These are phyloP conservation scores for Phytophthora podocarpi DNA, from an alignment of 352 stramenopile species.

Conservation along the genomic window DNA sequence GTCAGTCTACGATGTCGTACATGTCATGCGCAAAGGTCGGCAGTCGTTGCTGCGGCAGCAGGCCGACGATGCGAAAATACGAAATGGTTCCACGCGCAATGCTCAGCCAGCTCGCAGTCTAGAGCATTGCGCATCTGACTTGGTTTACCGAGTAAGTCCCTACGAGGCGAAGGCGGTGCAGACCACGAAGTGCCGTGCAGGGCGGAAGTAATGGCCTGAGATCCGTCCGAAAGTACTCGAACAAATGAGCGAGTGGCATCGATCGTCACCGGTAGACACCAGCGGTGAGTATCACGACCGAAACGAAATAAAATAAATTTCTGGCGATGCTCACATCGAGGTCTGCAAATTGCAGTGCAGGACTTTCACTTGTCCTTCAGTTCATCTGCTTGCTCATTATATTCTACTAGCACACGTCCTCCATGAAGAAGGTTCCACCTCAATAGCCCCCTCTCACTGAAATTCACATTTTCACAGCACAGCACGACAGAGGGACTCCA, in stretches of 20 bases:
- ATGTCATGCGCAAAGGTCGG: constrained; percentile 39
- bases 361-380: too few species aligned
- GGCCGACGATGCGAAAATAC: not conserved
- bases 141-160: constrained; percentile 5
- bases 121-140: constrained; percentile 24
- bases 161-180: constrained; percentile 13
- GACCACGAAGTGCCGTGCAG: constrained; percentile 2
- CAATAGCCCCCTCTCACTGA: too few species aligned
- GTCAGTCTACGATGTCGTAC: constrained; percentile 37
- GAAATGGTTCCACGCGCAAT: constrained; percentile 13
- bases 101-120: not conserved
- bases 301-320: too few species aligned
- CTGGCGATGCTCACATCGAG: too few species aligned
- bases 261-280: too few species aligned
- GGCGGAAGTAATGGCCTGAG: constrained; percentile 1
- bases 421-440: too few species aligned
- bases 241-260: not conserved
- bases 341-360: too few species aligned
- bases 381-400: too few species aligned
- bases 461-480: too few species aligned
- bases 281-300: too few species aligned
- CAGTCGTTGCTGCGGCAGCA: constrained; percentile 27
- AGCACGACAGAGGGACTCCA: too few species aligned
- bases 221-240: not conserved
- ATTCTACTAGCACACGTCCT: too few species aligned